Conservation (phyloP, 345 rosid genomes). For the Turnera subulata region DNA sequence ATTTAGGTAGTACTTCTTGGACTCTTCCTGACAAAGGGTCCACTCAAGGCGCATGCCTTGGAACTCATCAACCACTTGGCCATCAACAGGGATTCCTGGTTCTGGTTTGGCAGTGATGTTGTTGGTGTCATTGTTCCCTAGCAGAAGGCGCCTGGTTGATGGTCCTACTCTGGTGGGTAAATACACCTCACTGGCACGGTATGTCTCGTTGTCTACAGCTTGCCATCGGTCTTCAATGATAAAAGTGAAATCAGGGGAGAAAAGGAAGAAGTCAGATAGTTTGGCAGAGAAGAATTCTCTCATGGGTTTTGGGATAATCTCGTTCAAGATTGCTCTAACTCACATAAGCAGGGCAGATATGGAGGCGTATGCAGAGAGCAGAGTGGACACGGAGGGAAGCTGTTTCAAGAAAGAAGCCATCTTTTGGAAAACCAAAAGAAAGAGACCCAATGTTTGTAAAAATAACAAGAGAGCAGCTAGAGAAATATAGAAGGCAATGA, state of each 20-base stretch:
- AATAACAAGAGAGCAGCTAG: too few species aligned
- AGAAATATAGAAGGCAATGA: too few species aligned
- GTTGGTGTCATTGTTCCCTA: too few species aligned
- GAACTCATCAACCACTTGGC: too few species aligned
- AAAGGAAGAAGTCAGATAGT: constrained; percentile 20
- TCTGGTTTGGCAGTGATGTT: constrained; percentile 22
- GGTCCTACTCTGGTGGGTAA: constrained; percentile 45
- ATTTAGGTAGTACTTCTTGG: neutral
- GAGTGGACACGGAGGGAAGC: constrained; percentile 20
- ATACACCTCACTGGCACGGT: constrained; percentile 43
- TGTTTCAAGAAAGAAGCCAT: constrained; percentile 25
- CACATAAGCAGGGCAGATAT: constrained; percentile 38
- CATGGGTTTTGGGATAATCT: constrained; percentile 31
- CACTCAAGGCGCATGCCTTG: too few species aligned
- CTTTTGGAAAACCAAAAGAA: too few species aligned
- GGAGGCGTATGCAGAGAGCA: constrained; percentile 43
- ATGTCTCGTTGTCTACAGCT: constrained; percentile 30
- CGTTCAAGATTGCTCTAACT: constrained; percentile 30
- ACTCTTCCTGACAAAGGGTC: constrained; percentile 21
- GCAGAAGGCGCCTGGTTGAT: constrained; percentile 27
- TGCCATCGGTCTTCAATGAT: constrained; percentile 36
- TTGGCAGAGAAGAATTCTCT: constrained; percentile 18
- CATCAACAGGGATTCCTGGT: constrained; percentile 24
- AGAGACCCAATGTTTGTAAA: too few species aligned
- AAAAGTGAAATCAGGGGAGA: constrained; percentile 20